Base-by-base conservation (phyloP, 371 early-diverging fungal species). In the Lichtheimia corymbifera region DNA sequence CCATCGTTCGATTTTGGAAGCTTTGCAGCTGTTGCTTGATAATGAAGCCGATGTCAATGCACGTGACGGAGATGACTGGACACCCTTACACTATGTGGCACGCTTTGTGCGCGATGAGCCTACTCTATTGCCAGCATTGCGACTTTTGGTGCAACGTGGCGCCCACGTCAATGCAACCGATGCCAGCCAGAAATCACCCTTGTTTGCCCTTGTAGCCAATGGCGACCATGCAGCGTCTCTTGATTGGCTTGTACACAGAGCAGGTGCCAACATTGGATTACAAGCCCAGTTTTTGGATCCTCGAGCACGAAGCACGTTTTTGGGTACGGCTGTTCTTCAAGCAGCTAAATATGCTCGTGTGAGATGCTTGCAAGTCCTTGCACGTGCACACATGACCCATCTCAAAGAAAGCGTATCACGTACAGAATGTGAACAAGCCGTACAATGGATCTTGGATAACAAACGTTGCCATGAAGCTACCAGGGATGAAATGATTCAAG, bases 41-140 rank as follows among this genome's bases (percentile, higher is more conserved):
- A 65, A 77, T 3, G 72, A 70, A 11, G 71, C 79, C 1, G 62
- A 69, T 22, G 80, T 87, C 11, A 87, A 90, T 60, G 77, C 83
- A 12, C 63, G 72, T n/a, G 91, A 92, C 59, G 75, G 77, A 20
- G 89, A 89, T 65, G 88, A 88, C 3, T 91, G 91, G 91, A 88
- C 90, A 6, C 87, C 91, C 0, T 54, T 91, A 22, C 93, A 92
- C 60, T 88, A 87, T 51, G 90, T 89, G 1, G 82, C 84, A 27
- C 71, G 79, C 17, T 84, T 83, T 56, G 78, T 77, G 27, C 68
- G 68, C 17, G 63, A 63, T 22, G 18, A n/a, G 5, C 9, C 35
- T 9, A 35, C 35, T 12, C 82, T 83, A 7, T 47, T 60, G n/a
- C 63, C 68, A 13, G 57, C 64, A 3, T 22, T 77, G 11, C 62